These are phyloP conservation scores for Pseudozyma hubeiensis DNA, from an alignment of 1,284 basidiomycete genomes.

Conservation along the genomic window DNA sequence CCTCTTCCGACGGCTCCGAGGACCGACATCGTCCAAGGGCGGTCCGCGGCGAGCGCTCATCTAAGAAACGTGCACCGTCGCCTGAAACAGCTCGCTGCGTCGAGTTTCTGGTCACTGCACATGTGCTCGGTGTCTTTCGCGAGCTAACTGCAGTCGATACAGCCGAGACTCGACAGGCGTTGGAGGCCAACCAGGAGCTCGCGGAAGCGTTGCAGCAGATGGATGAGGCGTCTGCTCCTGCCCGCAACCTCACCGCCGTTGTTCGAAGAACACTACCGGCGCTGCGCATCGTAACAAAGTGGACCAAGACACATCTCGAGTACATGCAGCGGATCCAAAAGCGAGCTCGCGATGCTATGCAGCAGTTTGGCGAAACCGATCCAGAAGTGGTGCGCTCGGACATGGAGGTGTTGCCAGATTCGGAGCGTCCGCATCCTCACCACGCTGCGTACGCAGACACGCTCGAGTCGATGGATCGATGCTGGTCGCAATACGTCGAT, in stretches of 20 bases:
- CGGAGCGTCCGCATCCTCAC: constrained; percentile 27
- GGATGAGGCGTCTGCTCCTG: constrained; percentile 58
- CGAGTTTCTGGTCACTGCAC: constrained; percentile 78
- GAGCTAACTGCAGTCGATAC: constrained; percentile 78
- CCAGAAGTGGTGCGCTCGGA: constrained; percentile 27
- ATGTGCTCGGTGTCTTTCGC: constrained; percentile 79
- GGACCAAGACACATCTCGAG: constrained; percentile 83
- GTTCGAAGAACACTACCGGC: constrained; percentile 87
- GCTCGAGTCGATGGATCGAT: constrained; percentile 69
- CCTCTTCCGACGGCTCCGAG: constrained; percentile 31
- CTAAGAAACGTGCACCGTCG: constrained; percentile 32
- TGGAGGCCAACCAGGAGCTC: constrained; percentile 73
- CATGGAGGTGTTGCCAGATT: constrained; percentile 29
- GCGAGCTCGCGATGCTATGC: constrained; percentile 41
- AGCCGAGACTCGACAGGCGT: constrained; percentile 70
- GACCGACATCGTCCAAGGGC: constrained; percentile 38
- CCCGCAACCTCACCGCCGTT: constrained; percentile 83
- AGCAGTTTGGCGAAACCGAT: constrained; percentile 28
- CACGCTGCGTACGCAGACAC: constrained; percentile 63
- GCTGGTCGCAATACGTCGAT: constrained; percentile 79
- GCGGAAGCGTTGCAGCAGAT: constrained; percentile 6
- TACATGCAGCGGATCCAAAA: constrained; percentile 73
- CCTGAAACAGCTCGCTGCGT: constrained; percentile 43
- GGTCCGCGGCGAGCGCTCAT: constrained; percentile 74
- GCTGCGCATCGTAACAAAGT: constrained; percentile 86